Percentiles rank a stretch among this genome's conserved stretches.
phyloP scores from a whole-genome alignment of 495 filamentous ascomycete species.

The Lophiotrema nucula region DNA sequence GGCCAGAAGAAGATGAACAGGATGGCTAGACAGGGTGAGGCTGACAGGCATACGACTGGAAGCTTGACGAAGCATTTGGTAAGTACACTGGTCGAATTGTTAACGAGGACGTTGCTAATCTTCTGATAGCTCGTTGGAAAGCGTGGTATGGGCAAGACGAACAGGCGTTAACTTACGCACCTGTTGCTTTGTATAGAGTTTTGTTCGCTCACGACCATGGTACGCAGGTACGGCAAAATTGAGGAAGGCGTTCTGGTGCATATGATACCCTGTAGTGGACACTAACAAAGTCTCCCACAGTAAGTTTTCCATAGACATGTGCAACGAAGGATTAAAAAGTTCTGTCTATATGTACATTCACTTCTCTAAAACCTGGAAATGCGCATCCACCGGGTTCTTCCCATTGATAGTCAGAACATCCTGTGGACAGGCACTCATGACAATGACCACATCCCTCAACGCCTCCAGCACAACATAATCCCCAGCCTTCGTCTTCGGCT shows the following conservation, averaged over 20 bases:
- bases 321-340: no score
- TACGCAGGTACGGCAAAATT: no score
- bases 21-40: conserved; percentile 93
- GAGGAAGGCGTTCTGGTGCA: no score
- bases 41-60: conserved; percentile 84
- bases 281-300: no score
- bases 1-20: conserved; percentile 98
- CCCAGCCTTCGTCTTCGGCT: conserved; percentile 40
- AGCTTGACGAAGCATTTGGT: conserved; percentile 90
- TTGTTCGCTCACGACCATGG: no score
- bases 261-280: no score
- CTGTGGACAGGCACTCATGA: conserved; percentile 49
- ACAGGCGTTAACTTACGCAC: conserved; percentile 17
- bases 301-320: no score
- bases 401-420: conserved; percentile 47
- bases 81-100: conserved; percentile 23
- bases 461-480: conserved; percentile 45
- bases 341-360: no score
- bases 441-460: conserved; percentile 43
- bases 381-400: conserved; percentile 42
- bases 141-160: conserved; percentile 25
- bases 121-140: conserved; percentile 20
- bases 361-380: conserved; percentile 29
- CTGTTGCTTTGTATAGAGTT: no score
- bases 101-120: conserved; percentile 1